These are phyloP conservation scores for Biancaea sappan DNA, from an alignment of 306 rosid genomes.

Conservation along the genomic window DNA sequence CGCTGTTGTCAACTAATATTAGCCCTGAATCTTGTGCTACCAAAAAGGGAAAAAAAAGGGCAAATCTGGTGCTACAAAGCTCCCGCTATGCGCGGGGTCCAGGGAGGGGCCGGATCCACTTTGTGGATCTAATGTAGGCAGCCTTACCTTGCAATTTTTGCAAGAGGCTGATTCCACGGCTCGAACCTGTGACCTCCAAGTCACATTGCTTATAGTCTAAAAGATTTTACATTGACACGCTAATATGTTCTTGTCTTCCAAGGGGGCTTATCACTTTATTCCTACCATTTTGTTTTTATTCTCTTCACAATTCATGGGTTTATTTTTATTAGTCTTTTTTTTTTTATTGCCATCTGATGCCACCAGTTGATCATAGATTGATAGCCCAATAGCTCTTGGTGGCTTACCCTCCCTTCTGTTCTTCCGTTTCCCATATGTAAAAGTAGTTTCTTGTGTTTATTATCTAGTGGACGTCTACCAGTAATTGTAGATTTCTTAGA, in stretches of 20 bases:
- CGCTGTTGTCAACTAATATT: conserved; percentile 15
- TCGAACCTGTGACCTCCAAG: too few relatives aligned
- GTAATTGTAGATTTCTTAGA: not conserved
- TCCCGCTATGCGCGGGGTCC: too few relatives aligned
- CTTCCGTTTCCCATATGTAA: not conserved
- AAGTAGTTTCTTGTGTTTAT: conserved; percentile 3
- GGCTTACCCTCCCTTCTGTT: conserved; percentile 4
- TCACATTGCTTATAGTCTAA: too few relatives aligned
- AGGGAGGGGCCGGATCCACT: too few relatives aligned
- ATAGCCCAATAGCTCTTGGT: not conserved
- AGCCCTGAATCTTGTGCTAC: conserved; percentile 15
- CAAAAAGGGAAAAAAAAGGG: conserved; percentile 20
- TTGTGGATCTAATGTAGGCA: too few relatives aligned
- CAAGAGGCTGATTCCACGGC: too few relatives aligned
- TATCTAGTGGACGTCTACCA: not conserved
- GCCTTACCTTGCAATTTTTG: too few relatives aligned
- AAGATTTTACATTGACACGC: conserved; percentile 12
- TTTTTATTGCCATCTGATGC: conserved; percentile 3
- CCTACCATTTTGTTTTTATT: not conserved
- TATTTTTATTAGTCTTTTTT: not conserved
- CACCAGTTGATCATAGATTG: conserved; percentile 16
- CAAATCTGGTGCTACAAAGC: too few relatives aligned
- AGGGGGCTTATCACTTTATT: not conserved
- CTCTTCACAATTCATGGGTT: not conserved
- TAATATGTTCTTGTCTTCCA: not conserved